These are phyloP conservation scores for Populus hybrid DNA, from an alignment of 441 rosid genomes.

Conservation along the genomic window DNA sequence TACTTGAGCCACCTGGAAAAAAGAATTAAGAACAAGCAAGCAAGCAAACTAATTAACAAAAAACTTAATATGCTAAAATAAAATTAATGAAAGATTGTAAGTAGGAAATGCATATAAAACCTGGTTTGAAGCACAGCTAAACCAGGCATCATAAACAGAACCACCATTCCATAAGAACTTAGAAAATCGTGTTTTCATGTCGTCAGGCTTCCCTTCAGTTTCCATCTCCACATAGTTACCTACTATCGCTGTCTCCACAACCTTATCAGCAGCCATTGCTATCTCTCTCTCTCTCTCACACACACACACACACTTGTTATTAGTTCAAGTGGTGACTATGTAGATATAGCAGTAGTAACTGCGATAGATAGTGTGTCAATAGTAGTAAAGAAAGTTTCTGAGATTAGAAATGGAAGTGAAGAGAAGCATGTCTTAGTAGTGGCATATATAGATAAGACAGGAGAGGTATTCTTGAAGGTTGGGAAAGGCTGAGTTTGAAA, in stretches of 20 bases:
- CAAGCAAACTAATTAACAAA: too few relatives aligned
- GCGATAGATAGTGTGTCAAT: not conserved
- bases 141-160: slow-evolving; percentile 98
- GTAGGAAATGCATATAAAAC: slow-evolving; percentile 25
- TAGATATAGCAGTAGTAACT: not conserved
- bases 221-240: slow-evolving; percentile 98
- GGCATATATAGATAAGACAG: slow-evolving; percentile 34
- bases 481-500: slow-evolving; percentile 31
- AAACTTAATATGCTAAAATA: too few relatives aligned
- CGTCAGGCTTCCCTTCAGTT: slow-evolving; percentile 53
- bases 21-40: not conserved
- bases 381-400: not conserved
- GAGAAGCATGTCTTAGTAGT: slow-evolving; percentile 14
- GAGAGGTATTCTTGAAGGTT: slow-evolving; percentile 11
- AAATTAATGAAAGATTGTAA: not conserved
- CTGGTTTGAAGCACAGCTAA: slow-evolving; percentile 96
- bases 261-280: slow-evolving; percentile 59
- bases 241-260: slow-evolving; percentile 71
- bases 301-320: not conserved
- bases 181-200: slow-evolving; percentile 59
- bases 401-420: slow-evolving; percentile 22
- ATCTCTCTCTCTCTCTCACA: not conserved
- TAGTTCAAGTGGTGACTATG: not conserved
- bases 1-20: slow-evolving; percentile 87
- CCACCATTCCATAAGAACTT: slow-evolving; percentile 90